Evolutionary conservation across 2,329 filamentous ascomycete species (phyloP).

Genomic region (Alternaria metachromatica): DNA sequence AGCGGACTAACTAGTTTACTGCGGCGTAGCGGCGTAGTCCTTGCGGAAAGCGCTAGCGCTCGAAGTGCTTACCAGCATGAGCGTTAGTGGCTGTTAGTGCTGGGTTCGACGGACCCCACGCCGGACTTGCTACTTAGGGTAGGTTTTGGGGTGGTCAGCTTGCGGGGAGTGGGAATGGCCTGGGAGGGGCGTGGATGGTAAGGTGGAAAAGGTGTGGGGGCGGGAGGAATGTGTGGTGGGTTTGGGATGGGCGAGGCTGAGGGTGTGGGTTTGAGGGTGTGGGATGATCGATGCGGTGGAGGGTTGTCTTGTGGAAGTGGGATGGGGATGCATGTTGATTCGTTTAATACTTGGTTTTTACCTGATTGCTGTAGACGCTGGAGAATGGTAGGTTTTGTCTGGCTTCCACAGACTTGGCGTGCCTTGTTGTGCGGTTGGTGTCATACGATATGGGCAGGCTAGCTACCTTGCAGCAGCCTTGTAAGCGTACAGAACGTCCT

Average conservation of each 20-base stretch:
- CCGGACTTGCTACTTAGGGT: not conserved
- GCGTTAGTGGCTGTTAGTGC: slow-evolving; percentile 4
- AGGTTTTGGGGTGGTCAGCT: not conserved
- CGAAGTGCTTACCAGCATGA: not conserved
- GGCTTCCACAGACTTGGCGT: not conserved
- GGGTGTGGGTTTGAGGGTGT: not conserved
- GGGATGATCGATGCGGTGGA: not conserved
- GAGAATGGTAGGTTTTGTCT: not conserved
- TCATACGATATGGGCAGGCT: not conserved
- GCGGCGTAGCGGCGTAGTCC: not conserved
- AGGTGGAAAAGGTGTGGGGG: not conserved
- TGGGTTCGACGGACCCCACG: not conserved
- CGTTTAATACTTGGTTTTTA: not conserved
- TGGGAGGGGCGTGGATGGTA: not conserved
- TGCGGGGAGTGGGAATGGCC: not conserved
- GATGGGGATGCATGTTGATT: not conserved
- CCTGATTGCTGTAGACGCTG: not conserved
- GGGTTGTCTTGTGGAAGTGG: not conserved
- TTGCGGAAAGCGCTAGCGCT: not conserved
- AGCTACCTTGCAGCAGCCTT: not conserved
- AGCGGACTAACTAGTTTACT: not conserved
- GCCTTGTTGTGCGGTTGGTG: not conserved
- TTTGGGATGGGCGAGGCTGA: not conserved
- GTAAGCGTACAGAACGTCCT: not conserved
- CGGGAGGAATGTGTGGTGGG: not conserved